Evolutionary conservation across 1,139 yeast species (phyloP).

Genomic region (Torulaspora globosa): DNA sequence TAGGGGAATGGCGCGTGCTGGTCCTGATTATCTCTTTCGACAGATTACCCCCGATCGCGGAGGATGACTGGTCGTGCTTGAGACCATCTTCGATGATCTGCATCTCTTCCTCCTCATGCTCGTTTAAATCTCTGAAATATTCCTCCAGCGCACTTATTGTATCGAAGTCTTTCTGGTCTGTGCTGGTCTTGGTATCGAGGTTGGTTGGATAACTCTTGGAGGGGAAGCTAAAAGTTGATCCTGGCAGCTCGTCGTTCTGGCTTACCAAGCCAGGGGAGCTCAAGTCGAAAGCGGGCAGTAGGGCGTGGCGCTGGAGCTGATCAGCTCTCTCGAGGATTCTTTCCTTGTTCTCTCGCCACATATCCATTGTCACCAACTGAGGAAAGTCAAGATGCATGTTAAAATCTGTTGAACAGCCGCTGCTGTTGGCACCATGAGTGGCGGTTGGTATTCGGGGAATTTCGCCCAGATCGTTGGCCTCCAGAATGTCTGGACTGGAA

Average conservation of each 20-base stretch:
- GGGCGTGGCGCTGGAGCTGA: slow-evolving; percentile 13
- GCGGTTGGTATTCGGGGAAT: slow-evolving; percentile 21
- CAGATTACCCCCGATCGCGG: slow-evolving; percentile 14
- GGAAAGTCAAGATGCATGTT: slow-evolving; percentile 18
- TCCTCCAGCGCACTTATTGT: slow-evolving; percentile 31
- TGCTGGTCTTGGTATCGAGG: not conserved
- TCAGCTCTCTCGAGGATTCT: slow-evolving; percentile 17
- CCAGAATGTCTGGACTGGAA: slow-evolving; percentile 12
- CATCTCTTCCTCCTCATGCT: slow-evolving; percentile 16
- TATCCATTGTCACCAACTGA: slow-evolving; percentile 20
- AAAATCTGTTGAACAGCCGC: slow-evolving; percentile 6
- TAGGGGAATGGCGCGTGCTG: slow-evolving; percentile 32
- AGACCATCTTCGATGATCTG: slow-evolving; percentile 28
- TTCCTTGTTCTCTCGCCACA: slow-evolving; percentile 26
- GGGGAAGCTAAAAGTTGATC: slow-evolving; percentile 22
- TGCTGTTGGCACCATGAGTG: slow-evolving; percentile 7
- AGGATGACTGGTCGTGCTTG: slow-evolving; percentile 23
- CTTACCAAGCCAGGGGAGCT: slow-evolving; percentile 2
- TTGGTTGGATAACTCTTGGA: slow-evolving; percentile 4
- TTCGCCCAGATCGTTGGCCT: slow-evolving; percentile 21
- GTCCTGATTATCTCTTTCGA: slow-evolving; percentile 17
- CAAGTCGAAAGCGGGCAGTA: slow-evolving; percentile 22
- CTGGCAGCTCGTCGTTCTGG: slow-evolving; percentile 7
- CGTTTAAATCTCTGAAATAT: slow-evolving; percentile 22
- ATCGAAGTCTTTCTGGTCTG: slow-evolving; percentile 16